Conservation (phyloP, 345 rosid genomes). For the Theobroma cacao region DNA sequence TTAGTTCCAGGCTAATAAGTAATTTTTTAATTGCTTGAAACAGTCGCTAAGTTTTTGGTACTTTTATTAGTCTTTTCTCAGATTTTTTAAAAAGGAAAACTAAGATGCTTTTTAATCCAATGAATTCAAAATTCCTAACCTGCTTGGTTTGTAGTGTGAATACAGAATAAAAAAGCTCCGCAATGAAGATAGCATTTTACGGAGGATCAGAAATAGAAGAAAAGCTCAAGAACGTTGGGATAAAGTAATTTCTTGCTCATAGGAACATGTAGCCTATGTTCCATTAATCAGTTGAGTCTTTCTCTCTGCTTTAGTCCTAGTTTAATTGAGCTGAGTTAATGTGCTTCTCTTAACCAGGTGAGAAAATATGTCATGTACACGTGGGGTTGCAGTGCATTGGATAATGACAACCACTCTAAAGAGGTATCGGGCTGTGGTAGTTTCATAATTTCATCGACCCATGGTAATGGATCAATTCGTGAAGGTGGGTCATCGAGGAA, state of each 20-base stretch:
- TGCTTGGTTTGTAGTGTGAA: constrained; percentile 55
- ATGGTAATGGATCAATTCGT: constrained; percentile 30
- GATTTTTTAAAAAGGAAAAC: neutral
- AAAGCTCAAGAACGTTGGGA: constrained; percentile 89
- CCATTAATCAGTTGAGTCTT: neutral
- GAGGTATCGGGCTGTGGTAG: constrained; percentile 30
- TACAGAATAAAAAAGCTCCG: constrained; percentile 79
- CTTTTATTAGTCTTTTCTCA: neutral
- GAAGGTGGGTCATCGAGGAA: constrained; percentile 37
- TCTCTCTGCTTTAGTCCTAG: constrained; percentile 1
- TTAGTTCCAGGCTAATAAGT: neutral
- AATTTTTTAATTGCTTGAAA: neutral
- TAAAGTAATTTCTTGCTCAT: constrained; percentile 50
- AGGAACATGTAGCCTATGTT: neutral
- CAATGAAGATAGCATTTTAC: constrained; percentile 70
- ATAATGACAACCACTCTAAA: constrained; percentile 29
- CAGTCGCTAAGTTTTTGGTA: neutral
- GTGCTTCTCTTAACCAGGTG: constrained; percentile 47
- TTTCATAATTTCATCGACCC: constrained; percentile 38
- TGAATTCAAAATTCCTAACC: constrained; percentile 20
- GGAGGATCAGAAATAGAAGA: constrained; percentile 58
- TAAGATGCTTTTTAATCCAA: neutral
- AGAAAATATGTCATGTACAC: constrained; percentile 88
- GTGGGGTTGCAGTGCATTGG: constrained; percentile 61
- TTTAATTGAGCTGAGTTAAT: constrained; percentile 13